These are phyloP conservation scores for Ulota crispa DNA, from an alignment of 225 moss, liverwort and hornwort species.

Conservation along the genomic window DNA sequence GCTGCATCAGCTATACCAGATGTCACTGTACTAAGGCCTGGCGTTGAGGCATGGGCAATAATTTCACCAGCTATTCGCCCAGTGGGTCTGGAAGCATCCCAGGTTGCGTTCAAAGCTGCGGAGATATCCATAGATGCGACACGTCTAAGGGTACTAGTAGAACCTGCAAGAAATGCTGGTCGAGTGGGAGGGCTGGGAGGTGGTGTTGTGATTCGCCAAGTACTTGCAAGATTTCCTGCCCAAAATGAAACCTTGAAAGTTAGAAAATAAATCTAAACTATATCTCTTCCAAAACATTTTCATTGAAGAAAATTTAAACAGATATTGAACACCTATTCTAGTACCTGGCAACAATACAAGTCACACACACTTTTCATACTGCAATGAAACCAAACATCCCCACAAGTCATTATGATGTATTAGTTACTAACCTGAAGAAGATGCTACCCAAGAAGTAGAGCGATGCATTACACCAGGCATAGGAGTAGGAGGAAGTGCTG, in stretches of 20 bases:
- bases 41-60: slow-evolving; percentile 70
- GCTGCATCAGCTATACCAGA: slow-evolving; percentile 76
- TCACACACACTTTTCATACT: background rate
- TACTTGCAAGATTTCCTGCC: slow-evolving; percentile 84
- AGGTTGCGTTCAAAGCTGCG: slow-evolving; percentile 61
- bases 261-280: background rate
- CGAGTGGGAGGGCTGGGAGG: slow-evolving; percentile 96
- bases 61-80: slow-evolving; percentile 90
- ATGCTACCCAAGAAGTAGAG: slow-evolving; percentile 98
- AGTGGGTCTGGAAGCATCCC: slow-evolving; percentile 73
- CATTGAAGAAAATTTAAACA: background rate
- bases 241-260: slow-evolving; percentile 1
- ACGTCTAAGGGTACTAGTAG: slow-evolving; percentile 72
- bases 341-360: background rate
- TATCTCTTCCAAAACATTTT: background rate
- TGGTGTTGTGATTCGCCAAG: slow-evolving; percentile 87
- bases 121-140: slow-evolving; percentile 96
- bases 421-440: slow-evolving; percentile 70
- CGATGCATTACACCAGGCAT: slow-evolving; percentile 80
- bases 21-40: slow-evolving; percentile 48
- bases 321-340: background rate
- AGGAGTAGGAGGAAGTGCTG: slow-evolving; percentile 83
- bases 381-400: background rate
- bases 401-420: background rate
- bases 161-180: slow-evolving; percentile 72